A percentile compares a stretch with the other conserved stretches of the same genome.
Conservation (phyloP, 2,329 filamentous ascomycete genomes). For the Talaromyces sp. region DNA sequence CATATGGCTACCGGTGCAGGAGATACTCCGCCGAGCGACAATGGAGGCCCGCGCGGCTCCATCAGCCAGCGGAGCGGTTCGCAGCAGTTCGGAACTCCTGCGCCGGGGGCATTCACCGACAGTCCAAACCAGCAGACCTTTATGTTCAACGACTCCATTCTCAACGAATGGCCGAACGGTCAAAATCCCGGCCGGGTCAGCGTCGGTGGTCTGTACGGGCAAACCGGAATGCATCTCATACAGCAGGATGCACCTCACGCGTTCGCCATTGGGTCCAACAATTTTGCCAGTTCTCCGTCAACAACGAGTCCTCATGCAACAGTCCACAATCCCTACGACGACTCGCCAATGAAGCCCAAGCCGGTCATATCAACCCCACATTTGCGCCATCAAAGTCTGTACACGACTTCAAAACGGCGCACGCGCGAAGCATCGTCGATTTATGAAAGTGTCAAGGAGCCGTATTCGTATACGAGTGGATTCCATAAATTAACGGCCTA, state of each 20-base stretch:
- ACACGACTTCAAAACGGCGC: constrained; percentile 40
- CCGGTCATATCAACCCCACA: constrained; percentile 40
- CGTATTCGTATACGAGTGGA: constrained; percentile 83
- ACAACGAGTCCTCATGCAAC: constrained; percentile 48
- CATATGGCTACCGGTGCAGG: constrained; percentile 91
- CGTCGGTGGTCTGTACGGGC: constrained; percentile 31
- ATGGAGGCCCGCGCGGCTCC: constrained; percentile 42
- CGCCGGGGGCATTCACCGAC: constrained; percentile 35
- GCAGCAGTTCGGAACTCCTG: constrained; percentile 33
- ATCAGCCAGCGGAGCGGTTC: constrained; percentile 38
- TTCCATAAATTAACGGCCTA: constrained; percentile 85
- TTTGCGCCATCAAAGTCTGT: constrained; percentile 35
- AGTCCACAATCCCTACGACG: constrained; percentile 31
- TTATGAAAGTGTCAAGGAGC: constrained; percentile 83
- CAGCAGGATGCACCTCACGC: constrained; percentile 47
- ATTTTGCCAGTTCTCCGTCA: constrained; percentile 55
- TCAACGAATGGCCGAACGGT: constrained; percentile 42
- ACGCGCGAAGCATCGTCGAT: constrained; percentile 73
- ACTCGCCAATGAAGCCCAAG: constrained; percentile 27
- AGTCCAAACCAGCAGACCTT: constrained; percentile 42
- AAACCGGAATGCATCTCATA: constrained; percentile 37
- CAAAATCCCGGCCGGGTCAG: constrained; percentile 25
- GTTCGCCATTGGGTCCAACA: constrained; percentile 55
- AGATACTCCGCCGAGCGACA: constrained; percentile 70
- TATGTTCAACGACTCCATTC: constrained; percentile 41